These are phyloP conservation scores for Tricholoma terreum DNA, from an alignment of 768 basidiomycete genomes.

Conservation along the genomic window DNA sequence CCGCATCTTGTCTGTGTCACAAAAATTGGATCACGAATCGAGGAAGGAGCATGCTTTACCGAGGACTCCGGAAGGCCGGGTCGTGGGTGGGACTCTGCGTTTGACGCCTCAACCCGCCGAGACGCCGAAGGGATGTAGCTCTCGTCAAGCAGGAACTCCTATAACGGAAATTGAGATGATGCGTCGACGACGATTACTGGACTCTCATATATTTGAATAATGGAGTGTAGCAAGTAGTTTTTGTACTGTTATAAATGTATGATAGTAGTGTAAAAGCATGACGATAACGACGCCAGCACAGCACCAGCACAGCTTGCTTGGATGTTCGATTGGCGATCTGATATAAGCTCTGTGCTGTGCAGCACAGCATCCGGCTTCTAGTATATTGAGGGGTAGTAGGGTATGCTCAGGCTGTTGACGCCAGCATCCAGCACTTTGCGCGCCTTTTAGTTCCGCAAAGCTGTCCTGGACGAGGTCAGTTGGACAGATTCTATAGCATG, in stretches of 20 bases:
- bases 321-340: conserved; percentile 22
- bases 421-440: background rate
- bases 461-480: conserved; percentile 1
- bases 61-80: conserved; percentile 1
- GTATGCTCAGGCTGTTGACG: conserved; percentile 1
- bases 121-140: conserved; percentile 25
- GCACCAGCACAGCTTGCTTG: conserved; percentile 31
- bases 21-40: background rate
- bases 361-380: conserved; percentile 35
- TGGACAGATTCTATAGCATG: background rate
- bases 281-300: no score
- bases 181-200: conserved; percentile 72
- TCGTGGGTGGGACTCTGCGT: conserved; percentile 6
- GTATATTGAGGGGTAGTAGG: conserved; percentile 4
- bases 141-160: conserved; percentile 55
- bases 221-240: no score
- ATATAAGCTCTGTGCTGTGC: conserved; percentile 37
- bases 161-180: conserved; percentile 80
- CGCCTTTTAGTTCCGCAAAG: background rate
- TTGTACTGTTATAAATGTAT: no score
- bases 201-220: conserved; percentile 62
- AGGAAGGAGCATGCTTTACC: background rate
- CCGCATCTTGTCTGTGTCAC: background rate
- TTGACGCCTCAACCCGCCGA: conserved; percentile 15
- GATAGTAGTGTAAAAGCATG: no score